Base-by-base conservation (phyloP, 2,329 filamentous ascomycete species). In the Colletotrichum endophyticum region DNA sequence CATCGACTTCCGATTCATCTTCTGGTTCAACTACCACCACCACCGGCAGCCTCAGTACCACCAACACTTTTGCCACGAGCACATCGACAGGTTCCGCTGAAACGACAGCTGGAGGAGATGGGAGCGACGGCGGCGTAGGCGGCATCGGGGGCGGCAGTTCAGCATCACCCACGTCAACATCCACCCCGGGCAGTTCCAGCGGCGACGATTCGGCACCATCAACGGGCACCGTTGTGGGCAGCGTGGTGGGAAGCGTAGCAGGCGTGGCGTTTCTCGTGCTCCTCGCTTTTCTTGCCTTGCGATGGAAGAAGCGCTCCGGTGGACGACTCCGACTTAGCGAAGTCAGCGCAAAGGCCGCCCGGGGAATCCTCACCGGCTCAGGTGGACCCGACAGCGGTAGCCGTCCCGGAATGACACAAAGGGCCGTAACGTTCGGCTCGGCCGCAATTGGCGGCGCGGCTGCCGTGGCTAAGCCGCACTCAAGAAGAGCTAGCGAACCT, bases 201-300 rank as follows among this genome's bases (percentile, higher is more conserved):
- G 27, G 36, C 30, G 62, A 70, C 12, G 34, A 25, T 22, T 66
- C 75, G 30, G 16, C 77, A 7, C 75, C 72, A 8, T 77, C 79
- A 22, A 81, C 80, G 9, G 73, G 72, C 22, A 78, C 77, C 69
- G 78, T 92, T 32, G 90, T 91, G 9, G 91, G 91, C 1, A 88
- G 91, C 36, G 89, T 92, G 2, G 85, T 92, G 22, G 91, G 91
- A 27, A 87, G 89, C 56, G 81, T 94, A 36, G 91, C 92, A 19
- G 92, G 91, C 22, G 82, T 91, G 3, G 91, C 91, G 15, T 84
- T 93, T 62, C 81, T 94, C 66, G 83, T 91, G 6, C 81, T 93
- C 6, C 81, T 92, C 25, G 81, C 91, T 8, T 82, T 93, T 73
- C 84, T 90, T 75, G 79, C 89, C n/a, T 80, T 93, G 59, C 87